Evolutionary conservation across 345 rosid genomes (phyloP), one percentile per base, ranked within the genome.

Genomic region (Ceriops zippeliana): DNA sequence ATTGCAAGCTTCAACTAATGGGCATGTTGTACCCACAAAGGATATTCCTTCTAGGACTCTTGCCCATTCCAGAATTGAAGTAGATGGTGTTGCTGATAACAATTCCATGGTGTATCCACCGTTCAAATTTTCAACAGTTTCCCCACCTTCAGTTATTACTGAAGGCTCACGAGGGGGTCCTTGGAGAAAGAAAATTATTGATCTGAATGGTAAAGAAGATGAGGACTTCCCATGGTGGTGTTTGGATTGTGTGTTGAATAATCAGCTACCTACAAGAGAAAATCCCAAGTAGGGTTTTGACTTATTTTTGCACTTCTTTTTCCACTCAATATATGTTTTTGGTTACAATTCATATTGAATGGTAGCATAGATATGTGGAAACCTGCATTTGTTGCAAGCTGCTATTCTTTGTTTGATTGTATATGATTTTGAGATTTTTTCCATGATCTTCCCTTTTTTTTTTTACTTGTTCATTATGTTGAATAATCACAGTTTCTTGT

Each of bases 81-180:
- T 83, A 17, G 99, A 92, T 74, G 86, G 86, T 32, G 78, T 70
- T 78, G 84, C 82, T 66, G 96, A 82, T 20, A 90, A 81, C 78
- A 98, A 96, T 67, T 85, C 95, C 20, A 69, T 77, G 78, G 97
- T 92, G 73, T 90, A 92, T 80, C 96, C 91, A 65, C 96, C 99
- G 37, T 96, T 92, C 46, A 87, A 90, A 79, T 96, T 96, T 83
- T 87, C 97, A 62, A 80, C 86, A 4, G 76, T 69, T 72, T 87
- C 90, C 30, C 90, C 98, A 61, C 98, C 99, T 76, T 96, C 99
- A 22, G 85, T 96, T 68, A 83, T 92, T 57, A 90, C 99, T 0
- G 99, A 96, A 82, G 99, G 99, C 56, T 84, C 97, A 75, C 98
- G 90, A 77, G 99, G 98, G 59, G 97, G 96, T 51, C 95, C 89